Percentiles rank a stretch among this genome's conserved stretches.
Conservation (phyloP, 1,284 basidiomycete species). For the Melanopsichium pennsylvanicum region DNA sequence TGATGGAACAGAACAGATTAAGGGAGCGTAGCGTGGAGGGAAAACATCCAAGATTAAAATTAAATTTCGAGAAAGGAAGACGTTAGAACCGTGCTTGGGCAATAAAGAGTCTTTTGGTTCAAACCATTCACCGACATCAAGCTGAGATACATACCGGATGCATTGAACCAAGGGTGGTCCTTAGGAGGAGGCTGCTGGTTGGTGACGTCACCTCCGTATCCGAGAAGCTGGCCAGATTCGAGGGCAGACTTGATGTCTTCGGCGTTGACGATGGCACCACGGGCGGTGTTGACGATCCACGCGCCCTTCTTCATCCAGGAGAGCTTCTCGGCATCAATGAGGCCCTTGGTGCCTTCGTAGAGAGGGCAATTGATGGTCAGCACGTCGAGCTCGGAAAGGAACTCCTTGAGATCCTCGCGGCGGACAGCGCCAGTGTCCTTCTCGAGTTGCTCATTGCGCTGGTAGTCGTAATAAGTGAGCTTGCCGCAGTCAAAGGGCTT, state of each 20-base stretch:
- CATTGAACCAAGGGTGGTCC: too few species aligned
- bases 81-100: too few species aligned
- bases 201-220: slow-evolving; percentile 71
- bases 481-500: slow-evolving; percentile 88
- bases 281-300: slow-evolving; percentile 93
- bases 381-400: slow-evolving; percentile 80
- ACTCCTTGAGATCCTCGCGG: slow-evolving; percentile 83
- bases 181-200: slow-evolving; percentile 69
- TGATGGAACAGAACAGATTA: slow-evolving; percentile 70
- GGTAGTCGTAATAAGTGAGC: slow-evolving; percentile 91
- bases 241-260: slow-evolving; percentile 81
- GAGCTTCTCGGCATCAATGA: slow-evolving; percentile 78
- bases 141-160: too few species aligned
- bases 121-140: too few species aligned
- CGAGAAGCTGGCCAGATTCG: slow-evolving; percentile 76
- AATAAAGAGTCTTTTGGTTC: too few species aligned
- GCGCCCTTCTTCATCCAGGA: slow-evolving; percentile 84
- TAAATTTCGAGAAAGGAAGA: too few species aligned
- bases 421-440: slow-evolving; percentile 78
- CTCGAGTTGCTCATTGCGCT: slow-evolving; percentile 75
- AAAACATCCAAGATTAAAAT: too few species aligned
- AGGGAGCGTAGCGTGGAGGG: too few species aligned
- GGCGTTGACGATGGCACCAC: slow-evolving; percentile 88
- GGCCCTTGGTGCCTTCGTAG: slow-evolving; percentile 80
- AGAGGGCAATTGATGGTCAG: slow-evolving; percentile 89